These are phyloP conservation scores for Pyrus hybrid DNA, from an alignment of 331 rosid species.

Conservation along the genomic window DNA sequence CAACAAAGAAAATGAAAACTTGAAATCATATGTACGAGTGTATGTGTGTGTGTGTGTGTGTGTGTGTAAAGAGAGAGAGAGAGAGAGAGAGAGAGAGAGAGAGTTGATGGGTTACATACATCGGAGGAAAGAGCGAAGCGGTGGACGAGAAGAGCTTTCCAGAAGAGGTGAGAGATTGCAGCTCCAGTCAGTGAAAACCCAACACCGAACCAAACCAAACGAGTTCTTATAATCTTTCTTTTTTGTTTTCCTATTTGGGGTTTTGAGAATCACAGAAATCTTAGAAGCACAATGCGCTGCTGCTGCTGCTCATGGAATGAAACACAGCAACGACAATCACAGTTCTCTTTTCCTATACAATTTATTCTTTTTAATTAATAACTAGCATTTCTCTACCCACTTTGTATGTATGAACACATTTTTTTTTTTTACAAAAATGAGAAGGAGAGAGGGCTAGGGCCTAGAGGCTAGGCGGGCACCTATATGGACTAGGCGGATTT, in stretches of 20 bases:
- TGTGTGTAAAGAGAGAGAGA: not conserved
- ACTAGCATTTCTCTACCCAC: too few species aligned
- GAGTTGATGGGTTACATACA: slow-evolving; percentile 8
- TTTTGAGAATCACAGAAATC: not conserved
- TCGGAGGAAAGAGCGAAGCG: slow-evolving; percentile 41
- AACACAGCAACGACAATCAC: too few species aligned
- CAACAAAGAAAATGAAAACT: not conserved
- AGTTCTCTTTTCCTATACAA: too few species aligned
- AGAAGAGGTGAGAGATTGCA: slow-evolving; percentile 42
- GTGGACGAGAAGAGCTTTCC: slow-evolving; percentile 45
- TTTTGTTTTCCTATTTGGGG: not conserved
- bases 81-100: not conserved
- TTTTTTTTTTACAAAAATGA: too few species aligned
- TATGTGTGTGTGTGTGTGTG: too few species aligned
- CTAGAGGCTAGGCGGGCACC: too few species aligned
- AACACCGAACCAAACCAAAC: slow-evolving; percentile 57
- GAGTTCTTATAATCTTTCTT: slow-evolving; percentile 47
- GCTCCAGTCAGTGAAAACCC: slow-evolving; percentile 51
- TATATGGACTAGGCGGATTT: too few species aligned
- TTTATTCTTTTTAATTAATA: too few species aligned
- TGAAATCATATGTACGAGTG: not conserved
- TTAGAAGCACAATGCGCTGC: too few species aligned
- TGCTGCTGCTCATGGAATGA: too few species aligned
- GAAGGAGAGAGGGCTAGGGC: too few species aligned
- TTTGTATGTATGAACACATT: too few species aligned